phyloP scores from a whole-genome alignment of 1,139 yeast genomes.

The Candida labiduridarum region DNA sequence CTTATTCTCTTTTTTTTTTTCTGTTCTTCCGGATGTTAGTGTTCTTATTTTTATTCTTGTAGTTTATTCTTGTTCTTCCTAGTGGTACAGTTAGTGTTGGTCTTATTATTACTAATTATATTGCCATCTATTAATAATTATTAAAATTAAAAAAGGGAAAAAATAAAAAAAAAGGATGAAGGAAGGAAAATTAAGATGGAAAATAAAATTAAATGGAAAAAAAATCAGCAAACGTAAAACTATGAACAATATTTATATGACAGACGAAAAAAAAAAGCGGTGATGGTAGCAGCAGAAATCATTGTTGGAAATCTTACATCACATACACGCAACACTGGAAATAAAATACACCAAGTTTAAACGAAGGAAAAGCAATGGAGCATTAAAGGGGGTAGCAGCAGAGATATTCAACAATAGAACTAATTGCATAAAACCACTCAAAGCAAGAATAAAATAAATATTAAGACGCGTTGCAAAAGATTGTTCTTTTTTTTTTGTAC shows the following conservation, averaged over 20 bases:
- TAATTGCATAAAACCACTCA: neutral
- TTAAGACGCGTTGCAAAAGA: neutral
- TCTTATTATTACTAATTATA: neutral
- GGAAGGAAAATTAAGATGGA: neutral
- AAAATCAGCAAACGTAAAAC: neutral
- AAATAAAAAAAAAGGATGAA: too few species aligned
- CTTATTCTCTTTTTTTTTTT: too few species aligned
- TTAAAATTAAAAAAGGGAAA: neutral
- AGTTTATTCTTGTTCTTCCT: neutral
- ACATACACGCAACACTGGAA: too few species aligned
- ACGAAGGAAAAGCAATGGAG: neutral
- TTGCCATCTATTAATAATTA: neutral
- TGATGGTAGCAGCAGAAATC: too few species aligned
- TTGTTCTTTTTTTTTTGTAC: too few species aligned
- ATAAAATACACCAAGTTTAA: neutral
- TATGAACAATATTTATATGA: too few species aligned
- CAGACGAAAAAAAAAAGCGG: neutral
- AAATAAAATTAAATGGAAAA: neutral
- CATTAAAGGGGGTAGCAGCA: constrained; percentile 3
- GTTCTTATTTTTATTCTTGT: neutral
- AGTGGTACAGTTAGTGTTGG: neutral
- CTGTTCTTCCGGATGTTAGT: neutral
- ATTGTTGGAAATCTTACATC: too few species aligned
- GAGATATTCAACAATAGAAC: neutral
- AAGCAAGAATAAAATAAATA: neutral